Base-by-base conservation (phyloP, 2,329 filamentous ascomycete species). In the Claviceps purpurea region DNA sequence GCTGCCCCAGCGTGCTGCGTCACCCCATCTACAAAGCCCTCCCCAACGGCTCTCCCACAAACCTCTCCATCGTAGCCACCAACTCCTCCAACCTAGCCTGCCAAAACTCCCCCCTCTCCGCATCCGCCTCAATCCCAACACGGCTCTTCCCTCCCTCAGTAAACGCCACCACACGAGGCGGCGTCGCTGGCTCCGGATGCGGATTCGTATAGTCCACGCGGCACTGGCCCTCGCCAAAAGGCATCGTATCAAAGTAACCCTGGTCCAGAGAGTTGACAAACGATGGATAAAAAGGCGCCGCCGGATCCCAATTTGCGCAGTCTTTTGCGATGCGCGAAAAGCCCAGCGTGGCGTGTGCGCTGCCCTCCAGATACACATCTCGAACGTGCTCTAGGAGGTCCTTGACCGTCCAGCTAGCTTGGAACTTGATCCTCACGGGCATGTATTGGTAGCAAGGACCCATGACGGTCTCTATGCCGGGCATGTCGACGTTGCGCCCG, bases 401-500 rank as follows among this genome's bases (percentile, higher is more conserved):
- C 1, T 45, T 49, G 7, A 42, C 56, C 16, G 59, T 62, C 61
- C 59, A 62, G 22, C 47, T 40, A 18, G 54, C 30, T 40, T 57
- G 53, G 5, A 63, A 59, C 44, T 50, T 56, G 52, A 63, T 60
- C n/a, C 61, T 56, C 8, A 63, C 55, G 1, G 61, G 61, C 47
- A 61, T 62, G 54, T 62, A 63, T 24, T 63, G 61, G 40, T 63
- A 63, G 52, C 61, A 63, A 1, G 61, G 60, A 0, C 61, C 61
- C 59, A 63, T 61, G 41, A 62, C 55, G 34, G 52, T 51, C 18
- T 62, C 60, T 34, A 59, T 53, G 4, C 58, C 59, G 0, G 52
- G 3, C 5, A 62, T 41, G 11, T 60, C 54, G 20, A 61, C 42
- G 44, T 57, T 58, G 10, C 61, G 61, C 3, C 61, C 61, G 3